Base-by-base conservation (phyloP, 139 green algal species). In the Picochlorum sp. region DNA sequence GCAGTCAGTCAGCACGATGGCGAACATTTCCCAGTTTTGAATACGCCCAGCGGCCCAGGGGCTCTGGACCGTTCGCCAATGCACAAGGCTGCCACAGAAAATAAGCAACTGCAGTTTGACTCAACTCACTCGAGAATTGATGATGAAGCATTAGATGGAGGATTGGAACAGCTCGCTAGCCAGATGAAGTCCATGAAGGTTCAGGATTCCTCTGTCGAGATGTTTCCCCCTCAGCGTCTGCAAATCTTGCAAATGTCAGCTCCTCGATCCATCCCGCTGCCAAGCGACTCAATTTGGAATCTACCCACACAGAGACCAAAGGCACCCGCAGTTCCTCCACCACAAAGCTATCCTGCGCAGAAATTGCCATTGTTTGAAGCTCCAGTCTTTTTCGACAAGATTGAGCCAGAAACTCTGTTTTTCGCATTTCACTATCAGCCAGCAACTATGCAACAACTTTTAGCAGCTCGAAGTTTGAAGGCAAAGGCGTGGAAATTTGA, bases 351-450 rank as follows among this genome's bases (percentile, higher is more conserved):
- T 68, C 91, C 90, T 16, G 50, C 64, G 16, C 47, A 45, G 31
- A 67, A 66, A 54, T 53, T 69, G 18, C 61, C 77, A 18, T 69
- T 78, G 31, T 64, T 96, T 39, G 86, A 96, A 29, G 79, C 86
- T 53, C 85, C 86, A 4, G 76, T 64, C 25, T 67, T 96, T 24
- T 98, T 92, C 68, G 82, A 95, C 62, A 81, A 85, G 57, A 73
- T 97, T 63, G 93, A 98, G 66, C 79, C 75, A 16, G 92, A 99
- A 69, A 86, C 83, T 44, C 81, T 99, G 10, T 98, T 99, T 76
- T 98, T 96, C 64, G 77, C 85, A 31, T 99, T 98, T 68, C 97
- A 99, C 80, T 90, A 94, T 76, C 91, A 95, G 74, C 91, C 83
- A 4, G 82, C 79, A 31, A 77, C 64, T 1, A 84, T 86, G 67